phyloP scores from a whole-genome alignment of 805 yeast species.

The Cyberlindnera sargentensis region DNA sequence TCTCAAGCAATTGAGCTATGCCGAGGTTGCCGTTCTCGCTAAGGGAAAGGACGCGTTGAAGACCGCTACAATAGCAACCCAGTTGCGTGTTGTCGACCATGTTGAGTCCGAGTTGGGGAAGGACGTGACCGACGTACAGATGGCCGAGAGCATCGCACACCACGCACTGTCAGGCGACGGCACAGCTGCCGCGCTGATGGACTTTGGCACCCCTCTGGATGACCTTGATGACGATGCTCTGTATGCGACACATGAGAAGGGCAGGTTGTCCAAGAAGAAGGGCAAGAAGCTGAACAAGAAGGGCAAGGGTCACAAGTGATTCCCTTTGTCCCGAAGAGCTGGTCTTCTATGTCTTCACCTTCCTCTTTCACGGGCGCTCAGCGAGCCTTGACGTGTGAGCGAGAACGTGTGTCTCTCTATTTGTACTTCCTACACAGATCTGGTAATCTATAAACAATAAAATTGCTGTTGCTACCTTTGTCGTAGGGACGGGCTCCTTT shows the following conservation, averaged over 20 bases:
- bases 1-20: constrained; percentile 42
- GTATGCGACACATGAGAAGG: constrained; percentile 13
- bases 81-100: constrained; percentile 10
- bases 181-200: too few relatives aligned
- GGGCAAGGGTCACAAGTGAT: constrained; percentile 1
- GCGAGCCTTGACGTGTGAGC: too few relatives aligned
- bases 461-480: neutral
- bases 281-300: constrained; percentile 9
- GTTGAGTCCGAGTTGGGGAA: constrained; percentile 10
- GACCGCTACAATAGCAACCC: neutral
- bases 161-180: neutral
- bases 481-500: too few relatives aligned
- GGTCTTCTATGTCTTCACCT: neutral
- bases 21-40: constrained; percentile 38
- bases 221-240: constrained; percentile 10
- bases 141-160: constrained; percentile 12
- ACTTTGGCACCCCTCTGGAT: too few relatives aligned
- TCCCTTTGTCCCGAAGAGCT: neutral
- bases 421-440: neutral
- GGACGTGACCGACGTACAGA: constrained; percentile 16
- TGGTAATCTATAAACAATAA: neutral
- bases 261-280: constrained; percentile 16
- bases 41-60: neutral
- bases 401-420: too few relatives aligned
- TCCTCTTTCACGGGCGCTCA: neutral